phyloP scores from a whole-genome alignment of 75 land plant genomes.

The Selaginella tamariscina region DNA sequence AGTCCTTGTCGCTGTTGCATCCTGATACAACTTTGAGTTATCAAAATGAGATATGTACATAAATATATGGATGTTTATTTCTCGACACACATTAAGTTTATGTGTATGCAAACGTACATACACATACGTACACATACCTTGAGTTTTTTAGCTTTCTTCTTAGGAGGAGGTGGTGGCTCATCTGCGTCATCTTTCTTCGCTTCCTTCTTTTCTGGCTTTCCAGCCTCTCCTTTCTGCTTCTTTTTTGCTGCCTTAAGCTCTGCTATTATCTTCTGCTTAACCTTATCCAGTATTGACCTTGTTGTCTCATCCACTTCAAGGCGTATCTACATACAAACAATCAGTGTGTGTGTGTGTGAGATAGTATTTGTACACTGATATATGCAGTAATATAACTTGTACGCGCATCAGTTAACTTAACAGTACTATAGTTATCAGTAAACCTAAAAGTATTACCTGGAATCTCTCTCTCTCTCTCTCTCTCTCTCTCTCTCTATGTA shows the following conservation, averaged over 20 bases:
- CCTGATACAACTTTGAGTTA: conserved; percentile 24
- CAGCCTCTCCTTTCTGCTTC: conserved; percentile 19
- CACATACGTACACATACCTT: too few relatives aligned
- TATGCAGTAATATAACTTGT: background rate
- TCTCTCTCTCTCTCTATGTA: too few relatives aligned
- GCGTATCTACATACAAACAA: conserved; percentile 16
- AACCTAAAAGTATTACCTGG: background rate
- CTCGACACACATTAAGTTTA: too few relatives aligned
- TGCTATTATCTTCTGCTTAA: conserved; percentile 23
- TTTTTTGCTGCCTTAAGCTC: conserved; percentile 20
- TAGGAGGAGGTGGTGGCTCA: conserved; percentile 20
- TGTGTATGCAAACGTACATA: too few relatives aligned
- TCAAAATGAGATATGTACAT: conserved; percentile 9
- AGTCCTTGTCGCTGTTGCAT: conserved; percentile 18
- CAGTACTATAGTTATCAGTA: too few relatives aligned
- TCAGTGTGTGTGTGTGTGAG: background rate
- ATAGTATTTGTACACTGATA: background rate
- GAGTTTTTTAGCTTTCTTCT: conserved; percentile 16
- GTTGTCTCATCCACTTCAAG: conserved; percentile 26
- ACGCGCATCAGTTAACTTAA: too few relatives aligned
- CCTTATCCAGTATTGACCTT: conserved; percentile 20
- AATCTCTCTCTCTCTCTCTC: too few relatives aligned
- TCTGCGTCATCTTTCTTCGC: conserved; percentile 16
- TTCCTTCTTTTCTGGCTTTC: conserved; percentile 16
- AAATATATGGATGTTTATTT: conserved; percentile 17